phyloP scores from a whole-genome alignment of 305 asterid species.

The Solanum hybrid region DNA sequence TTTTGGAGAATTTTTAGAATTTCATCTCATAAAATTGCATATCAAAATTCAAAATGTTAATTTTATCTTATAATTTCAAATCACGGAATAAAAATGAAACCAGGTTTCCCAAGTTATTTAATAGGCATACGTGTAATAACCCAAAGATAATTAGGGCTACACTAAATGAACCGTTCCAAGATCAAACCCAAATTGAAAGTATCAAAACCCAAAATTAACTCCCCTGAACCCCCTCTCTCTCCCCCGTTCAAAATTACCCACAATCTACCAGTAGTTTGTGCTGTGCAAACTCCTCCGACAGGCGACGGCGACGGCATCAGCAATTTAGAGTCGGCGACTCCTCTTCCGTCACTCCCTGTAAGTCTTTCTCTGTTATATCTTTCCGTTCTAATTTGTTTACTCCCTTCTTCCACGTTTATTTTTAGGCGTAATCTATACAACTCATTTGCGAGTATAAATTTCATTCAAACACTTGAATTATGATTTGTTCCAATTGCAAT shows the following conservation, averaged over 20 bases:
- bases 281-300: not conserved
- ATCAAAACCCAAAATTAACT: not conserved
- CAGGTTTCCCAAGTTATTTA: not conserved
- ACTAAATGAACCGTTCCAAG: not conserved
- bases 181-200: not conserved
- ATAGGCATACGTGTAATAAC: not conserved
- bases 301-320: not conserved
- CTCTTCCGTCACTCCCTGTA: not conserved
- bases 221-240: not conserved
- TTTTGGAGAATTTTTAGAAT: no score
- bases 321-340: not conserved
- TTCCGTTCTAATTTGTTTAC: not conserved
- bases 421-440: not conserved
- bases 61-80: no score
- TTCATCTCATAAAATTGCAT: not conserved
- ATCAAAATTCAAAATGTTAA: no score
- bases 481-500: not conserved
- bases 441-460: not conserved
- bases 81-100: no score
- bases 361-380: not conserved
- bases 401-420: not conserved
- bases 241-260: not conserved
- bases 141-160: not conserved
- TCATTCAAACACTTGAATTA: not conserved
- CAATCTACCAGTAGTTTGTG: not conserved